Evolutionary conservation across 2,329 filamentous ascomycete genomes (phyloP), one percentile per base, ranked within the genome.

Genomic region (Xylariales sp.): DNA sequence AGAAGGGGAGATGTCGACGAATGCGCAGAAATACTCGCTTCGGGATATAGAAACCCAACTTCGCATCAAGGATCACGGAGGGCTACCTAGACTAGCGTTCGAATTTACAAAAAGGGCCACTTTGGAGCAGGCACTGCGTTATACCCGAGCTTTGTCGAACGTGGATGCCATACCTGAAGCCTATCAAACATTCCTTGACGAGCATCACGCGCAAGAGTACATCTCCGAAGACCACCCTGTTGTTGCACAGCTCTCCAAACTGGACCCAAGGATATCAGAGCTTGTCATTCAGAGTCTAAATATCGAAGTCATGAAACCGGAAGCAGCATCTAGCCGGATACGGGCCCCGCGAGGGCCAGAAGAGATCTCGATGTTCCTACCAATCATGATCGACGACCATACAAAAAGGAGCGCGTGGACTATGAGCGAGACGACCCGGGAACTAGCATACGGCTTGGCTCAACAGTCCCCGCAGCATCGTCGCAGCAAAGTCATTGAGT

Each of bases 331-430:
- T 59, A 16, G 50, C 54, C n/a, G 51, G 43, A n/a, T 22, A 14
- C 36, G 47, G 6, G 22, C 27, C 20, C 38, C 38, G 10, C 50
- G 52, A 31, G 54, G 58, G 5, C 56, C 51, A 16, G 53, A 59
- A 19, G 45, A 46, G 4, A 46, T 58, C 7, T 51, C 57, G 1
- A 61, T 69, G 43, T 70, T 66, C 39, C 48, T 68, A 3, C 68
- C 68, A 2, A 52, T 63, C 12, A 53, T 71, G 14, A 51, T 69
- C 8, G 68, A 70, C 44, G 61, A 58, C 27, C 62, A 61, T 25
- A 45, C 55, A 1, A 57, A 52, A 9, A 59, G 56, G 34, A 70
- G 61, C 41, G 58, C 62, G 0, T 71, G 68, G 68, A 55, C 61
- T 15, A 46, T 52, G 20, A 69, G 66, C 44, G 59, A 54, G 4